These are phyloP conservation scores for Cephaloascus fragrans DNA, from an alignment of 805 yeast species.

Conservation along the genomic window DNA sequence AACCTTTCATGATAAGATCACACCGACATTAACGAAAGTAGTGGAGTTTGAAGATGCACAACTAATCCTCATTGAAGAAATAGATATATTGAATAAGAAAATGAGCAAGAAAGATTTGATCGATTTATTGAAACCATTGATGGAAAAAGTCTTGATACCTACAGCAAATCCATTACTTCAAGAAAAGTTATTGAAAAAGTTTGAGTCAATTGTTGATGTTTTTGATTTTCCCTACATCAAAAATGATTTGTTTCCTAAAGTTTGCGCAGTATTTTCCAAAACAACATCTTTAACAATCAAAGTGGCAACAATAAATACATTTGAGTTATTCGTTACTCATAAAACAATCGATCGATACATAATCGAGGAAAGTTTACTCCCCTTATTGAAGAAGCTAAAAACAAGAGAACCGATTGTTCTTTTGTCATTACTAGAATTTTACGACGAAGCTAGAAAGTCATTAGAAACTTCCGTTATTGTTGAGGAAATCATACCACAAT, in stretches of 20 bases:
- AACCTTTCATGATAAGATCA: slow-evolving; percentile 65
- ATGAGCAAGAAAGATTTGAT: slow-evolving; percentile 44
- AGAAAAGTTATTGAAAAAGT: slow-evolving; percentile 37
- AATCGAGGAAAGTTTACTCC: slow-evolving; percentile 71
- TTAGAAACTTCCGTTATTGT: slow-evolving; percentile 42
- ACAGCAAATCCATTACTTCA: slow-evolving; percentile 31
- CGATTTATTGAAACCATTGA: slow-evolving; percentile 33
- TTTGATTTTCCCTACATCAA: slow-evolving; percentile 66
- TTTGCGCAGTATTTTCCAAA: slow-evolving; percentile 66
- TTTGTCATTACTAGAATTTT: slow-evolving; percentile 34
- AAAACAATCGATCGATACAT: slow-evolving; percentile 63
- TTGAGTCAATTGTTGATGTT: slow-evolving; percentile 29
- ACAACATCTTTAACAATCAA: slow-evolving; percentile 81
- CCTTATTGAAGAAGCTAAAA: slow-evolving; percentile 65
- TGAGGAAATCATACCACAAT: slow-evolving; percentile 43
- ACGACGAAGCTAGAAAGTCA: slow-evolving; percentile 20
- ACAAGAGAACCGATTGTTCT: slow-evolving; percentile 65
- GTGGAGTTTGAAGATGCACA: slow-evolving; percentile 27
- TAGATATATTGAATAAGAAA: slow-evolving; percentile 35
- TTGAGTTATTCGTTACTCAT: slow-evolving; percentile 44
- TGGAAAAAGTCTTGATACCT: slow-evolving; percentile 22
- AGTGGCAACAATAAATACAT: slow-evolving; percentile 51
- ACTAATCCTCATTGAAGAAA: slow-evolving; percentile 34
- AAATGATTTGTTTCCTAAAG: slow-evolving; percentile 62
- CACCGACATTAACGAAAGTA: slow-evolving; percentile 29